Percentiles rank a stretch among this genome's conserved stretches.
phyloP scores from a whole-genome alignment of 1,284 basidiomycete species.

The Microstroma glucosiphilum region DNA sequence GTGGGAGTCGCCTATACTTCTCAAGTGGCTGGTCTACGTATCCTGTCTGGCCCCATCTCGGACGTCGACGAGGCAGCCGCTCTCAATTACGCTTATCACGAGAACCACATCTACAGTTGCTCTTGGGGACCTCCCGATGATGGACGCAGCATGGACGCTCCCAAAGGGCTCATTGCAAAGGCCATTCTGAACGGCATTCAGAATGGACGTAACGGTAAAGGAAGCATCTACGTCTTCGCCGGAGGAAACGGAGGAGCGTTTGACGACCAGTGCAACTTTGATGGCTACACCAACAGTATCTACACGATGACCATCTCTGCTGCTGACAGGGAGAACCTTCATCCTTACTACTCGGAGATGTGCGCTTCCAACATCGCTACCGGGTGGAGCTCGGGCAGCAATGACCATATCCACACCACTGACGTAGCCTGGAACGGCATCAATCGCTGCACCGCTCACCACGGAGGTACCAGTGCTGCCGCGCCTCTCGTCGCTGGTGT shows the following conservation, averaged over 20 bases:
- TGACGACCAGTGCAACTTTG: conserved; percentile 98
- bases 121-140: conserved; percentile 98
- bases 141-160: conserved; percentile 89
- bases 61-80: conserved; percentile 96
- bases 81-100: conserved; percentile 86
- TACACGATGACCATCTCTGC: conserved; percentile 94
- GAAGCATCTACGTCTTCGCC: conserved; percentile 93
- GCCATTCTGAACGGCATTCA: conserved; percentile 90
- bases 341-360: conserved; percentile 94
- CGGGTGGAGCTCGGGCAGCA: conserved; percentile 91
- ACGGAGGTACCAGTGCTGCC: conserved; percentile 95
- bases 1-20: conserved; percentile 88
- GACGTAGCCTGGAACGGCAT: conserved; percentile 66
- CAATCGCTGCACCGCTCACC: conserved; percentile 71
- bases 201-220: conserved; percentile 81
- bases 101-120: conserved; percentile 89
- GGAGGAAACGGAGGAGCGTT: conserved; percentile 88
- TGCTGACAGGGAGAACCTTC: conserved; percentile 81
- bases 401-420: conserved; percentile 73
- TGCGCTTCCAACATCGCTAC: conserved; percentile 96
- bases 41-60: conserved; percentile 90
- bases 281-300: conserved; percentile 97
- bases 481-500: conserved; percentile 71
- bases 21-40: conserved; percentile 86
- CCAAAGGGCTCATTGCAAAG: conserved; percentile 83